Evolutionary conservation across 2,329 filamentous ascomycete genomes (phyloP), one percentile per base, ranked within the genome.

Genomic region (Colletotrichum acutatum): DNA sequence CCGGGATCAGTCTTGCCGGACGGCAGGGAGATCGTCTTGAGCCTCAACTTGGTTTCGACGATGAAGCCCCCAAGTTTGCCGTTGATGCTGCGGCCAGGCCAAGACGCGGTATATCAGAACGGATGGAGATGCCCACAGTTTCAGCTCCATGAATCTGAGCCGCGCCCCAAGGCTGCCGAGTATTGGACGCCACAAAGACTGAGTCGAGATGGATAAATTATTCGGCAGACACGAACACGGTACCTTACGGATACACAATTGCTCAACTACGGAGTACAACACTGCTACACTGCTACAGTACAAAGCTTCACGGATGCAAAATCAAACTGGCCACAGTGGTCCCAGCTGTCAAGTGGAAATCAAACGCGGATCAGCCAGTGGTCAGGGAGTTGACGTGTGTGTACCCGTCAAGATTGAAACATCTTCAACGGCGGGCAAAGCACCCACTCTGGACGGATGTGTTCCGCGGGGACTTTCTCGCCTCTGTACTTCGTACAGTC

Each of bases 391-490:
- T 62, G 66, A 73, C 61, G 52, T 71, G 56, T 49, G 42, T 49
- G 42, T 49, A 49, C 22, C 42, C 19, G 42, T 62, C 53, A 49
- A 62, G n/a, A 61, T 71, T 73, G 68, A 67, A 71, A 61, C 66
- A 67, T 61, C 24, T 71, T 67, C 61, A 66, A 60, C 61, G 34
- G 58, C 49, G 61, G 24, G 53, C 46, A 28, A 28, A 61, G 58
- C 65, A 42, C 66, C 59, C 70, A 59, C 22, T 49, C 24, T 32
- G n/a, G 59, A 60, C 71, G 61, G 71, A 67, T 66, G 71, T 26
- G 56, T 66, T 74, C 61, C 71, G 71, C 68, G 65, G 58, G 65
- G 69, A 53, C 57, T 62, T 57, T 68, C 42, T 58, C 57, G 37
- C 30, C 19, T 24, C 16, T 32, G 16, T 28, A 24, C 56, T 11